Evolutionary conservation across 306 rosid species (phyloP).

Genomic region (Medicago ruthenica): DNA sequence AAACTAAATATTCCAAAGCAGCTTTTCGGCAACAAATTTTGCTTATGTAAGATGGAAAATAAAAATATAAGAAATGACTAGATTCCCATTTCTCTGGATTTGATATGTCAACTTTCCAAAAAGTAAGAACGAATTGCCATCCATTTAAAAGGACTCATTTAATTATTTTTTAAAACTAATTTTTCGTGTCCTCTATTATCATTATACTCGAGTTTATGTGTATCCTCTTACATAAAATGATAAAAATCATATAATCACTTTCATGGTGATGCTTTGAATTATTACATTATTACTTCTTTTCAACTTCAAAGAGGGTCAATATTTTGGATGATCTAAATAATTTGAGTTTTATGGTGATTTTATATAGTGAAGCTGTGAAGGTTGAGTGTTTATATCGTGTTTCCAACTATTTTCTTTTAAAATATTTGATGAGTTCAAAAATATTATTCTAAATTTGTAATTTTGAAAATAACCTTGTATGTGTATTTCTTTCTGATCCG

Average conservation of each 20-base stretch:
- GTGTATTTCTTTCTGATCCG: too few species aligned
- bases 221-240: background rate
- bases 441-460: too few species aligned
- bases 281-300: background rate
- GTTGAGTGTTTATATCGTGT: background rate
- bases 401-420: background rate
- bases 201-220: background rate
- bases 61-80: constrained; percentile 52
- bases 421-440: background rate
- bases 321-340: background rate
- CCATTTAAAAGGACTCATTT: constrained; percentile 29
- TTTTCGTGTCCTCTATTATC: background rate
- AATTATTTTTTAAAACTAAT: background rate
- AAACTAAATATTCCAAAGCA: constrained; percentile 36
- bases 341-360: too few species aligned
- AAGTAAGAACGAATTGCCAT: constrained; percentile 35
- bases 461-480: too few species aligned
- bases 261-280: background rate
- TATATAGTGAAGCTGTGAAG: background rate
- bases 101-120: constrained; percentile 49
- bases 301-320: constrained; percentile 13
- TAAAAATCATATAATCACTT: constrained; percentile 6
- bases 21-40: constrained; percentile 42
- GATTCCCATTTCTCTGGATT: constrained; percentile 55
- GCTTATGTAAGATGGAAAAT: constrained; percentile 38